Evolutionary conservation across 257 asterid species (phyloP), one percentile per base, ranked within the genome.

Genomic region (Petrea volubilis): DNA sequence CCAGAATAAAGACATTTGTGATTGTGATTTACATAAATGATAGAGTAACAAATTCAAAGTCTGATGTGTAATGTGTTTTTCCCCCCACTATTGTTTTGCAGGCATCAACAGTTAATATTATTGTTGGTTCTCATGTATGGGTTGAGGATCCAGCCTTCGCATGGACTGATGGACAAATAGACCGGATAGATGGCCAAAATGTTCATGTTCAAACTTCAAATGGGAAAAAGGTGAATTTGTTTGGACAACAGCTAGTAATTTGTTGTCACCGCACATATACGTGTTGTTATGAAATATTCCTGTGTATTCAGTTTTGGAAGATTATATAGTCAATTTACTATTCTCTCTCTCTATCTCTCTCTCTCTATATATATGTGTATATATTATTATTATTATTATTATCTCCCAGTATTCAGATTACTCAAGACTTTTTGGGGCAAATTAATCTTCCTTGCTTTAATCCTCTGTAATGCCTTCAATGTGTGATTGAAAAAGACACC

Each of bases 51-150:
- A 27, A 68, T 49, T 56, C 34, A 40, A 71, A 23, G 46, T 46
- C 40, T 68, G 60, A 70, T 59, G n/a, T 66, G 72, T 76, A 60
- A 62, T 73, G 33, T 41, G 63, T 15, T 74, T 51, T 60, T 60
- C n/a, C 9, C 74, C 50, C 74, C 50, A 58, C 7, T 3, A 33
- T 58, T 41, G n/a, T 75, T 68, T 73, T 89, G 87, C 92, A 95
- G 98, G 96, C 88, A 53, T 80, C 98, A 74, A 49, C 85, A 15
- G 96, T 87, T 72, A 95, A 95, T 74, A 92, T 95, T 56, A 88
- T 80, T 38, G 96, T 86, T 70, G 97, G 98, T 75, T 88, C 98
- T 73, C 97, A 92, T 79, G 99, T 90, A 63, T 95, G 98, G 99
- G 87, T 85, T 70, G 99, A 95, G 87, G 99, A 95, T 81, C 87